Conservation (phyloP, 495 filamentous ascomycete genomes). For the Venustampulla echinocandica region DNA sequence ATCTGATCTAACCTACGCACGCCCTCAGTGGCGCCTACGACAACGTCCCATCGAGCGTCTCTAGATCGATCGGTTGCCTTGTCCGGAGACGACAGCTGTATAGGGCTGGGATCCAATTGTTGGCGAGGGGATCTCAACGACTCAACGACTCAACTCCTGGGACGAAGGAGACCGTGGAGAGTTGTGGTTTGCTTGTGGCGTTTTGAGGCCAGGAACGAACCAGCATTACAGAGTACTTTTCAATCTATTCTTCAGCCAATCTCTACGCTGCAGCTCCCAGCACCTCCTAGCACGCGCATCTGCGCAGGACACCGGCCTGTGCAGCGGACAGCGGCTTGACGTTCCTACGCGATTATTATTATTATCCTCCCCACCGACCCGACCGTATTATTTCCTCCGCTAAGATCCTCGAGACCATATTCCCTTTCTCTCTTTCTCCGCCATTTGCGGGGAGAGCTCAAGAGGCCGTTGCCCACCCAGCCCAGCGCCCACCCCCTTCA, state of each 20-base stretch:
- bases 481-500: neutral
- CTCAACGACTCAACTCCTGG: neutral
- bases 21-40: neutral
- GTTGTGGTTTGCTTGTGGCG: neutral
- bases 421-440: neutral
- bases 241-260: slow-evolving; percentile 3
- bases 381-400: slow-evolving; percentile 8
- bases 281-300: neutral
- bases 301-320: neutral
- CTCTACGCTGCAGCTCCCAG: neutral
- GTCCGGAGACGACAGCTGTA: neutral
- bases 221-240: neutral
- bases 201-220: neutral
- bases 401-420: neutral
- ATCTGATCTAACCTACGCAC: neutral
- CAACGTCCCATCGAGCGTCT: neutral
- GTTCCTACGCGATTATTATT: neutral
- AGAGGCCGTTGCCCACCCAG: neutral
- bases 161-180: neutral
- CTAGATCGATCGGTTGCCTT: slow-evolving; percentile 2
- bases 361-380: neutral
- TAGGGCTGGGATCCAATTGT: neutral
- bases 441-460: slow-evolving; percentile 9
- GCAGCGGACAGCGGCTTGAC: neutral
- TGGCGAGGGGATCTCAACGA: neutral